These are phyloP conservation scores for Ganoderma sp. DNA, from an alignment of 1,284 basidiomycete genomes.

Conservation along the genomic window DNA sequence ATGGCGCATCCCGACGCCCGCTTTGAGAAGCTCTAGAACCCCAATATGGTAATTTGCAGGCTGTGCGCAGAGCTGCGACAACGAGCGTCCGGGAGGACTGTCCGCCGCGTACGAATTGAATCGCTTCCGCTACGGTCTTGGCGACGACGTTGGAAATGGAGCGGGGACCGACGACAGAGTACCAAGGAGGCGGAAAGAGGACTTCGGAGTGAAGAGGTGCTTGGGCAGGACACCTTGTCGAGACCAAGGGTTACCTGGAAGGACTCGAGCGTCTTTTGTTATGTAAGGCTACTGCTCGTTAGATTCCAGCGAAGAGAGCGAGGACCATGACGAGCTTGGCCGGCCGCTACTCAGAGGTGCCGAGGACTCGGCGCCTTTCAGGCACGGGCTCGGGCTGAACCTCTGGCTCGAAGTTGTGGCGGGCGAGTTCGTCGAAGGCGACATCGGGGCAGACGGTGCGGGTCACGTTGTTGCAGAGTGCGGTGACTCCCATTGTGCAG, in stretches of 20 bases:
- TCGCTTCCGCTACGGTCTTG: slow-evolving; percentile 32
- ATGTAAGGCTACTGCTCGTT: slow-evolving; percentile 37
- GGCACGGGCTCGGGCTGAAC: slow-evolving; percentile 23
- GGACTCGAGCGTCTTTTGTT: slow-evolving; percentile 45
- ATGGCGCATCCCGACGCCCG: slow-evolving; percentile 60
- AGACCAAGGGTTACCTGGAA: slow-evolving; percentile 55
- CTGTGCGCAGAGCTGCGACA: slow-evolving; percentile 50
- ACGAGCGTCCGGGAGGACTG: slow-evolving; percentile 49
- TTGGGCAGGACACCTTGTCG: slow-evolving; percentile 61
- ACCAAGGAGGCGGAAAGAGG: slow-evolving; percentile 57
- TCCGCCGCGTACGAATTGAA: slow-evolving; percentile 44
- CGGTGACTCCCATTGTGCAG: slow-evolving; percentile 34
- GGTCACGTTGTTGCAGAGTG: slow-evolving; percentile 18
- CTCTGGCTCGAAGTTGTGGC: slow-evolving; percentile 27
- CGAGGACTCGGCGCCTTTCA: slow-evolving; percentile 22
- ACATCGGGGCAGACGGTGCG: slow-evolving; percentile 22
- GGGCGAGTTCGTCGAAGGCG: slow-evolving; percentile 24
- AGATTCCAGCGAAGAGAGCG: slow-evolving; percentile 58
- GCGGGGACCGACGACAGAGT: slow-evolving; percentile 43
- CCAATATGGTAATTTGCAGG: slow-evolving; percentile 54
- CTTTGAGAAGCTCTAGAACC: slow-evolving; percentile 55
- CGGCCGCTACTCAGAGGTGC: slow-evolving; percentile 26
- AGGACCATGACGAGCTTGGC: slow-evolving; percentile 53
- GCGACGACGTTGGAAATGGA: slow-evolving; percentile 26
- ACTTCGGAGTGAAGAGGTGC: slow-evolving; percentile 57